Evolutionary conservation across 2,329 filamentous ascomycete species (phyloP).

Genomic region (Alternaria rosae): DNA sequence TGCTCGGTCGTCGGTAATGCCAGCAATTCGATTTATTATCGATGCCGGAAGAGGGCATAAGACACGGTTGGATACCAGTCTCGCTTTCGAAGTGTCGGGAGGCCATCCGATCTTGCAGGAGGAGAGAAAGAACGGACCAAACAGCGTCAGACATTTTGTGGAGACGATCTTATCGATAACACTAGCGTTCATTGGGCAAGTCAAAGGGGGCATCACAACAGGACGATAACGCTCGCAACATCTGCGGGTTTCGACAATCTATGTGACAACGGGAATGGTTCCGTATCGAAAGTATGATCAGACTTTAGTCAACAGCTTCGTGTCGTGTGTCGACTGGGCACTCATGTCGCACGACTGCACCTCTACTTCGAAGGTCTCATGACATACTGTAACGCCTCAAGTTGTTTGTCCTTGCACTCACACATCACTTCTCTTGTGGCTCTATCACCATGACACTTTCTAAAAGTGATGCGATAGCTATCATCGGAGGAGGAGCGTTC

Average conservation of each 20-base stretch:
- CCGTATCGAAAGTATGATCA: background rate
- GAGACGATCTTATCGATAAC: background rate
- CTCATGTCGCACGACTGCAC: background rate
- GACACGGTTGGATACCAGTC: background rate
- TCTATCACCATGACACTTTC: constrained; percentile 23
- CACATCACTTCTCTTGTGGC: background rate
- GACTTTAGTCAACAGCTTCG: background rate
- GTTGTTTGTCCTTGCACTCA: background rate
- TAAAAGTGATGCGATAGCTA: constrained; percentile 34
- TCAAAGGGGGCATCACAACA: background rate
- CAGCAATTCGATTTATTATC: background rate
- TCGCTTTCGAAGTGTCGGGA: background rate
- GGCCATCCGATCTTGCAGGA: background rate
- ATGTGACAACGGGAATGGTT: background rate
- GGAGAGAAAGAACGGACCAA: background rate
- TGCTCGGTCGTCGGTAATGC: background rate
- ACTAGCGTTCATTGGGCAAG: background rate
- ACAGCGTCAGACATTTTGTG: background rate
- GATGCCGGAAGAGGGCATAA: background rate
- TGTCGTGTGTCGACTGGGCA: background rate
- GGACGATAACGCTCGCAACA: background rate
- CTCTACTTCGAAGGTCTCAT: background rate
- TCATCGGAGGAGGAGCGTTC: constrained; percentile 42
- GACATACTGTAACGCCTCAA: background rate
- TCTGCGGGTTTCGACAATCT: background rate